Evolutionary conservation across 2,329 filamentous ascomycete genomes (phyloP).

Genomic region (Zasmidium citrigriseum): DNA sequence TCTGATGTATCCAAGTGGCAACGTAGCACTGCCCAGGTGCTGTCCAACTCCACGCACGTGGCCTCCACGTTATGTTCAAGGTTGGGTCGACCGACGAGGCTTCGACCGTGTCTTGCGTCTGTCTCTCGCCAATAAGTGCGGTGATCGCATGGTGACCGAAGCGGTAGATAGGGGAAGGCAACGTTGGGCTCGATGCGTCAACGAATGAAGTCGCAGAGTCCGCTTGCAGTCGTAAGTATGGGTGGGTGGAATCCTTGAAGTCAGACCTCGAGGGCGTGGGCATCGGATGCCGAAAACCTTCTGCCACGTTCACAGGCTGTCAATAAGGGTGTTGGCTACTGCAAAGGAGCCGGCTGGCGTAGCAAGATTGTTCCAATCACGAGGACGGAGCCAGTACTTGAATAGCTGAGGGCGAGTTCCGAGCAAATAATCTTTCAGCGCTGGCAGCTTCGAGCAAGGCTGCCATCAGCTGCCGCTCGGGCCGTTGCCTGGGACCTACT

Average conservation of each 20-base stretch:
- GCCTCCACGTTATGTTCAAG: conserved; percentile 9
- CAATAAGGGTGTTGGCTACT: background rate
- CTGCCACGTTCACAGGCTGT: background rate
- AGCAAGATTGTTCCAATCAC: background rate
- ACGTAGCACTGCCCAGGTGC: background rate
- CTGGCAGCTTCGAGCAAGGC: conserved; percentile 6
- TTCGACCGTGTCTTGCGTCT: background rate
- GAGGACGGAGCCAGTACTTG: background rate
- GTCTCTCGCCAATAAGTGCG: background rate
- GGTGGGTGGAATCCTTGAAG: background rate
- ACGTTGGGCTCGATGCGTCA: background rate
- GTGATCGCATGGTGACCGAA: background rate
- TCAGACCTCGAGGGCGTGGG: background rate
- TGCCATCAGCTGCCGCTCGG: conserved; percentile 10
- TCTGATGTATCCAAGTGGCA: background rate
- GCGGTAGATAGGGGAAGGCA: background rate
- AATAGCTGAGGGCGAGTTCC: background rate
- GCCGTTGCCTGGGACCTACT: conserved; percentile 5
- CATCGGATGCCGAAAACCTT: background rate
- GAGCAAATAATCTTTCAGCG: background rate
- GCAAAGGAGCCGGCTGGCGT: conserved; percentile 1
- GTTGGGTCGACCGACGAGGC: background rate
- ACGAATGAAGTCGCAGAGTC: background rate
- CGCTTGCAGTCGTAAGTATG: background rate
- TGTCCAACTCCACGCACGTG: background rate